A percentile compares a stretch with the other conserved stretches of the same genome.
phyloP scores from a whole-genome alignment of 805 yeast species.

The Zygoascus biomembranicola region DNA sequence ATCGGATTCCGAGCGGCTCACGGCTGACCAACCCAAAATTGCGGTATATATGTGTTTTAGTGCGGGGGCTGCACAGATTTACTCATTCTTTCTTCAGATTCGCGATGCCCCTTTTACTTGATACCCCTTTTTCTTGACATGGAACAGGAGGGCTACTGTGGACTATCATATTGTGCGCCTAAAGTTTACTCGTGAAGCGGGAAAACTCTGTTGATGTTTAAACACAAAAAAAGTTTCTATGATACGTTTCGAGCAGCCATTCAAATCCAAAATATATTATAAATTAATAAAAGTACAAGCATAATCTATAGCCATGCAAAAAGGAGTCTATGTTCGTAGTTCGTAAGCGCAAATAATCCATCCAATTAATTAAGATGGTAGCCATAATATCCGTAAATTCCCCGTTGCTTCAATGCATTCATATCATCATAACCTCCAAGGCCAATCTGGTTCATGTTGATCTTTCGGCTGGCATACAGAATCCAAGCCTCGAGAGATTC shows the following conservation, averaged over 20 bases:
- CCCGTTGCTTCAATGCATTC: slow-evolving; percentile 21
- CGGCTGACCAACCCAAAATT: neutral
- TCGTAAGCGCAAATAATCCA: neutral
- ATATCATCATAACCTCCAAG: slow-evolving; percentile 20
- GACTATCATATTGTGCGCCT: no score
- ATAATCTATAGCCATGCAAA: neutral
- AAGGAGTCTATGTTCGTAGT: neutral
- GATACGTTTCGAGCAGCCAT: neutral
- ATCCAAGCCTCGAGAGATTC: slow-evolving; percentile 18
- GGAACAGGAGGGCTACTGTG: no score
- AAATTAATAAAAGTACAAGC: neutral
- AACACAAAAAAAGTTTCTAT: no score
- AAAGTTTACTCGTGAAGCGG: no score
- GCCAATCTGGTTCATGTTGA: slow-evolving; percentile 28
- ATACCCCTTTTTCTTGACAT: no score
- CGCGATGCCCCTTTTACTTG: no score
- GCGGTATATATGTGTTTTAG: no score
- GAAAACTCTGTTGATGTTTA: no score
- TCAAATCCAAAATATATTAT: neutral
- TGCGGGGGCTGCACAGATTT: no score
- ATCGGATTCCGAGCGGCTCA: neutral
- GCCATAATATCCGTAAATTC: slow-evolving; percentile 28
- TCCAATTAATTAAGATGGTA: slow-evolving; percentile 11
- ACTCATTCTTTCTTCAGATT: no score
- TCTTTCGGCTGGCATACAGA: slow-evolving; percentile 25